Conservation (phyloP, 1,284 basidiomycete genomes). For the Kwoniella shivajii region DNA sequence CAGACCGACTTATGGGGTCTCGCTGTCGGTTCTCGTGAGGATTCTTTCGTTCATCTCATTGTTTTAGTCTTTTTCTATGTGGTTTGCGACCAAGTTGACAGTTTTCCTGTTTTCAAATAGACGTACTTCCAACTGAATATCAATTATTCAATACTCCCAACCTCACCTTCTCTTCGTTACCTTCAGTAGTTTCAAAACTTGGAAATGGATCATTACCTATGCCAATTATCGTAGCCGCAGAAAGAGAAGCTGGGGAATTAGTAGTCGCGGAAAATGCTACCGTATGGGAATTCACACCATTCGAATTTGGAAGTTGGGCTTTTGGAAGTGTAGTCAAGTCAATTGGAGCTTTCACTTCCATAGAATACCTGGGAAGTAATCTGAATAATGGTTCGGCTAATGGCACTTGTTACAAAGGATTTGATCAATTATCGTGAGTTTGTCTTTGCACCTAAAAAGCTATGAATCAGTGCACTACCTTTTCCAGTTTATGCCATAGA, state of each 20-base stretch:
- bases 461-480: background rate
- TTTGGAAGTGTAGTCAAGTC: conserved; percentile 41
- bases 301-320: conserved; percentile 58
- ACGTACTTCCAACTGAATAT: conserved; percentile 50
- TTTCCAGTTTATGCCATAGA: background rate
- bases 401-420: conserved; percentile 51
- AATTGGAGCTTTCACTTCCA: conserved; percentile 48
- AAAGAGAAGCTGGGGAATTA: conserved; percentile 55
- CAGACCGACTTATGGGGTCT: conserved; percentile 52
- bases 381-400: conserved; percentile 47
- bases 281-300: conserved; percentile 57
- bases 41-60: too few species aligned
- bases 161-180: conserved; percentile 42
- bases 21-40: conserved; percentile 48
- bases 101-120: too few species aligned
- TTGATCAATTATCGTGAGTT: conserved; percentile 50
- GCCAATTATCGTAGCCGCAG: conserved; percentile 58
- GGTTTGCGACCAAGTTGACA: too few species aligned
- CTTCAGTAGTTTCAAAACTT: conserved; percentile 29
- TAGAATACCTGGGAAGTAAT: conserved; percentile 51
- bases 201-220: conserved; percentile 44
- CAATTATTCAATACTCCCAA: conserved; percentile 47
- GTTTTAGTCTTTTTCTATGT: too few species aligned
- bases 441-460: background rate
- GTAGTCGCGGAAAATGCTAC: conserved; percentile 55